Percentiles rank a stretch among this genome's conserved stretches.
phyloP scores from a whole-genome alignment of 768 basidiomycete genomes.

The Mrakia frigida region DNA sequence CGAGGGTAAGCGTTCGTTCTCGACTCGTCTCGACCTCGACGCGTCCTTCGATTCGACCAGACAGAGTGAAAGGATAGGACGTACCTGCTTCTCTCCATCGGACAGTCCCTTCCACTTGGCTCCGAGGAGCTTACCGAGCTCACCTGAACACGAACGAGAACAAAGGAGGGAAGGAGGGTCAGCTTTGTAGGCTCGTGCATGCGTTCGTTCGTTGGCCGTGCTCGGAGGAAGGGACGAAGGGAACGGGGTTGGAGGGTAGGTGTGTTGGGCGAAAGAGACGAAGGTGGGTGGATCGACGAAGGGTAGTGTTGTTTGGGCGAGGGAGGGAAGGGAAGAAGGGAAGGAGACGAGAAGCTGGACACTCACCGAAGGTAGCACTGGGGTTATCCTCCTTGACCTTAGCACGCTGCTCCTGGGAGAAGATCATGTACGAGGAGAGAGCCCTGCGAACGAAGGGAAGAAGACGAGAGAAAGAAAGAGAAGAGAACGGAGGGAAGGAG shows the following conservation, averaged over 20 bases:
- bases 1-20: background rate
- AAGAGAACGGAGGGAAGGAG: background rate
- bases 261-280: background rate
- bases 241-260: background rate
- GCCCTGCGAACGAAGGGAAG: conserved; percentile 49
- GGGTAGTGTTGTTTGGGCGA: background rate
- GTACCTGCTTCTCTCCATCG: conserved; percentile 64
- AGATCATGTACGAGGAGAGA: conserved; percentile 98
- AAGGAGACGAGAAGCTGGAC: conserved; percentile 1
- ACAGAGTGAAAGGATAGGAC: background rate
- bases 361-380: conserved; percentile 82
- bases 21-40: too few species aligned
- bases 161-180: background rate
- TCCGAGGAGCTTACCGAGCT: conserved; percentile 90
- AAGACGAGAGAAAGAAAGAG: background rate
- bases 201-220: too few species aligned
- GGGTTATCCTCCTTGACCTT: conserved; percentile 94
- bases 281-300: conserved; percentile 20
- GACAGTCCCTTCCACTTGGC: conserved; percentile 95
- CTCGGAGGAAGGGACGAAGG: background rate
- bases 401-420: conserved; percentile 91
- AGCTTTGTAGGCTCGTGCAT: background rate
- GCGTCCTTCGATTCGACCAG: too few species aligned
- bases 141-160: conserved; percentile 52
- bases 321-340: conserved; percentile 17